phyloP scores from a whole-genome alignment of 2,329 filamentous ascomycete genomes.

The Aureobasidium leucospermi region DNA sequence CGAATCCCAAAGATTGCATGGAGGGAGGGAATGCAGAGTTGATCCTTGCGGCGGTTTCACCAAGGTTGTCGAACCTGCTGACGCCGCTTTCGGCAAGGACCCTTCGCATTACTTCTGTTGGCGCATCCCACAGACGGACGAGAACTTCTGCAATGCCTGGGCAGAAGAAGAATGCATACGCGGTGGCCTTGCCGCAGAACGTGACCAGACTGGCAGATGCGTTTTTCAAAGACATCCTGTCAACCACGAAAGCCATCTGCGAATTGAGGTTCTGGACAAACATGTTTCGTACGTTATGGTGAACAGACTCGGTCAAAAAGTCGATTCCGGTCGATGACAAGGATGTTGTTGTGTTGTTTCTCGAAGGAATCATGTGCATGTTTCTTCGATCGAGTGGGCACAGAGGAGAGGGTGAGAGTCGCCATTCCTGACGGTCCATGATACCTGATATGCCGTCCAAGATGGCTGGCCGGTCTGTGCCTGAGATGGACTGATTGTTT shows the following conservation, averaged over 20 bases:
- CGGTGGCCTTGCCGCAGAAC: constrained; percentile 84
- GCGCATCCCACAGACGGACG: constrained; percentile 71
- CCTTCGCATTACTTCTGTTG: constrained; percentile 61
- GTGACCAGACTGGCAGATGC: constrained; percentile 60
- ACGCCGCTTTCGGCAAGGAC: constrained; percentile 63
- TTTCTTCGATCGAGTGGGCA: constrained; percentile 54
- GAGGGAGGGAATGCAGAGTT: constrained; percentile 62
- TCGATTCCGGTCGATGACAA: constrained; percentile 54
- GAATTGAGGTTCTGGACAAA: constrained; percentile 74
- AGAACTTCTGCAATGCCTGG: constrained; percentile 79
- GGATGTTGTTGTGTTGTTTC: constrained; percentile 50
- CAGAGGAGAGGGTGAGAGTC: constrained; percentile 61
- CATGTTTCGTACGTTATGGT: constrained; percentile 83
- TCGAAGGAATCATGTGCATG: constrained; percentile 36
- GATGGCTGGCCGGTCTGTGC: constrained; percentile 73
- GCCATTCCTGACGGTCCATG: constrained; percentile 87
- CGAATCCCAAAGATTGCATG: constrained; percentile 55
- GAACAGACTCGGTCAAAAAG: constrained; percentile 67
- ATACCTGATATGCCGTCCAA: constrained; percentile 72
- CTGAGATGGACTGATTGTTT: constrained; percentile 68
- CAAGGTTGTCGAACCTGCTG: constrained; percentile 43
- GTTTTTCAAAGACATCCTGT: constrained; percentile 77
- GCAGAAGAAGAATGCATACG: constrained; percentile 90
- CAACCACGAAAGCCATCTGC: constrained; percentile 80
- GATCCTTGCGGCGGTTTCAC: constrained; percentile 52